Evolutionary conservation across 306 rosid species (phyloP).

Genomic region (Trifolium subterraneum): DNA sequence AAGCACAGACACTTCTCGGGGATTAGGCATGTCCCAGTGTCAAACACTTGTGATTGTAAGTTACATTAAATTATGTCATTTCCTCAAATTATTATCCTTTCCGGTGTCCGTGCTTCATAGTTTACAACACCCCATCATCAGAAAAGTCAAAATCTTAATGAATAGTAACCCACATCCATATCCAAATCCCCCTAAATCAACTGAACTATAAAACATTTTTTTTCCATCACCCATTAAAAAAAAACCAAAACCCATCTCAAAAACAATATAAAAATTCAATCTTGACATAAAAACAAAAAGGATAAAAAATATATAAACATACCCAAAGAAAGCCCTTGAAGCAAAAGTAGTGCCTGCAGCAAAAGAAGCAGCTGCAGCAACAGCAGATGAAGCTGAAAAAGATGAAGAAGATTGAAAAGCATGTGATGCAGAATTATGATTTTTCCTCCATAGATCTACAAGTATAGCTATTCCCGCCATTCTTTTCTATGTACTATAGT

Average conservation of each 20-base stretch:
- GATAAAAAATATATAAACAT: background rate
- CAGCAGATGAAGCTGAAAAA: constrained; percentile 63
- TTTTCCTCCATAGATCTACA: constrained; percentile 75
- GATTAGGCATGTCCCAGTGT: too few species aligned
- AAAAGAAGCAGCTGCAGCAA: constrained; percentile 61
- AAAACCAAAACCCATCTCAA: constrained; percentile 1
- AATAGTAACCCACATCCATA: background rate
- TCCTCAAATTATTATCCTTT: background rate
- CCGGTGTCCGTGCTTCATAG: background rate
- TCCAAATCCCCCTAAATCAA: background rate
- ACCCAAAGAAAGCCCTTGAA: constrained; percentile 73
- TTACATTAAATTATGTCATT: too few species aligned
- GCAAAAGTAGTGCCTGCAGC: constrained; percentile 69
- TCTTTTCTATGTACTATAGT: too few species aligned
- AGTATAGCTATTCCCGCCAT: constrained; percentile 85
- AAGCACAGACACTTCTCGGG: background rate
- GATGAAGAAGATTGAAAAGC: constrained; percentile 59
- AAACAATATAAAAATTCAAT: background rate
- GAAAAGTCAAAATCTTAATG: background rate
- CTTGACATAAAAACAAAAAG: background rate
- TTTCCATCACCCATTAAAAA: background rate
- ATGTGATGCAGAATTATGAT: constrained; percentile 40
- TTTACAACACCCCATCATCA: background rate
- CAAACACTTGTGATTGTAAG: too few species aligned
- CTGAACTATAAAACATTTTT: background rate